These are phyloP conservation scores for Solanum arcanum DNA, from an alignment of 257 asterid genomes.

Conservation along the genomic window DNA sequence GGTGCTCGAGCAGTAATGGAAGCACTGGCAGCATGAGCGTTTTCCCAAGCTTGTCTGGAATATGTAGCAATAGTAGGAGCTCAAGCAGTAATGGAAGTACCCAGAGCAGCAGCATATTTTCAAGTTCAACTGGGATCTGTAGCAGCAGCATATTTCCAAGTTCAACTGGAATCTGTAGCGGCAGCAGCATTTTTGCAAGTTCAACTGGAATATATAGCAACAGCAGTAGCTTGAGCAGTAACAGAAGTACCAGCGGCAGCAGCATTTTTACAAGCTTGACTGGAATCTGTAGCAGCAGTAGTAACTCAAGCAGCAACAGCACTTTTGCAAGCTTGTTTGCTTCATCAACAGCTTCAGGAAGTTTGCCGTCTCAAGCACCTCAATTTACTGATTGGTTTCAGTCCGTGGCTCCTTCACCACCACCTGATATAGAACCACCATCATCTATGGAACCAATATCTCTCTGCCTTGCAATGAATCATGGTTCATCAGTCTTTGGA, in stretches of 20 bases:
- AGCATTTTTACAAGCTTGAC: constrained; percentile 35
- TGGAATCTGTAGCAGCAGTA: constrained; percentile 30
- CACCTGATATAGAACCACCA: constrained; percentile 16
- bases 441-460: constrained; percentile 47
- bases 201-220: constrained; percentile 37
- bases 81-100: constrained; percentile 17
- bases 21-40: constrained; percentile 7
- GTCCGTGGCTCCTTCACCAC: constrained; percentile 21
- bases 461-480: constrained; percentile 53
- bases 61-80: constrained; percentile 25
- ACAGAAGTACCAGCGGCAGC: constrained; percentile 6
- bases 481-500: constrained; percentile 40
- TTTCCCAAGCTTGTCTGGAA: constrained; percentile 34
- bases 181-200: constrained; percentile 47
- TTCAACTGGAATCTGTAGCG: constrained; percentile 21
- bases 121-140: constrained; percentile 47
- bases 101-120: constrained; percentile 20
- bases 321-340: constrained; percentile 62
- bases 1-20: constrained; percentile 26
- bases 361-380: constrained; percentile 33
- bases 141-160: constrained; percentile 26
- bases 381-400: constrained; percentile 34
- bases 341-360: constrained; percentile 51
- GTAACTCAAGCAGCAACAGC: constrained; percentile 39
- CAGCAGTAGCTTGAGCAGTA: constrained; percentile 28